Percentiles rank a stretch among this genome's conserved stretches.
phyloP scores from a whole-genome alignment of 2,329 filamentous ascomycete species.

The Davidsoniella australis region DNA sequence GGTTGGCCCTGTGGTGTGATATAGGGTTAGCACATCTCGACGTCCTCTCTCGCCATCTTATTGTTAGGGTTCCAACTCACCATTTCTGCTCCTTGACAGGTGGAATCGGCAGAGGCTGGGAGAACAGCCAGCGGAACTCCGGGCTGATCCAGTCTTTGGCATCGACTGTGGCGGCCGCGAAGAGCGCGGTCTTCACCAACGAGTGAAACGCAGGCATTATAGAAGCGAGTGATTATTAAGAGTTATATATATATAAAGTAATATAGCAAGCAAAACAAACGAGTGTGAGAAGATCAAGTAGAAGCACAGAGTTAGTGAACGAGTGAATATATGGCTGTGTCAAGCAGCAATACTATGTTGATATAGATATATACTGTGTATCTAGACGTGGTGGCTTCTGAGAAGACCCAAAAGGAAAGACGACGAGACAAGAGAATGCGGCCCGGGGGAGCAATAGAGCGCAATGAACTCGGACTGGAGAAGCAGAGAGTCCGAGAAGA shows the following conservation, averaged over 20 bases:
- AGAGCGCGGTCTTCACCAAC: constrained; percentile 1
- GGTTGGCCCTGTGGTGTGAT: constrained; percentile 10
- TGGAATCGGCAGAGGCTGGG: constrained; percentile 25
- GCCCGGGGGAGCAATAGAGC: too few species aligned
- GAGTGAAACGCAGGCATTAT: constrained; percentile 6
- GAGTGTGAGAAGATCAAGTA: neutral
- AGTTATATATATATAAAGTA: neutral
- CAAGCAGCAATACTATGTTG: too few species aligned
- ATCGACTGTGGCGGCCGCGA: constrained; percentile 4
- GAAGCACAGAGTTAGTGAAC: neutral
- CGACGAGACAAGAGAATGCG: too few species aligned
- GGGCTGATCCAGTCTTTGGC: constrained; percentile 13
- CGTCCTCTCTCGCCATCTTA: too few species aligned
- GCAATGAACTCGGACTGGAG: too few species aligned
- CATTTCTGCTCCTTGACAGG: constrained; percentile 26
- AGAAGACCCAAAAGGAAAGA: too few species aligned
- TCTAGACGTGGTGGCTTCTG: too few species aligned
- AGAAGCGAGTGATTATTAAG: neutral
- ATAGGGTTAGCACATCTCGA: too few species aligned
- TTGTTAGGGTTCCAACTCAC: constrained; percentile 13
- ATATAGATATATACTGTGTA: too few species aligned
- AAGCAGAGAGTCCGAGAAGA: too few species aligned
- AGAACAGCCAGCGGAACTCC: constrained; percentile 12
- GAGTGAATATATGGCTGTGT: too few species aligned
- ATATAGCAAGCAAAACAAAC: neutral